These are phyloP conservation scores for Davidsoniella virescens DNA, from an alignment of 2,329 filamentous ascomycete genomes.

Conservation along the genomic window DNA sequence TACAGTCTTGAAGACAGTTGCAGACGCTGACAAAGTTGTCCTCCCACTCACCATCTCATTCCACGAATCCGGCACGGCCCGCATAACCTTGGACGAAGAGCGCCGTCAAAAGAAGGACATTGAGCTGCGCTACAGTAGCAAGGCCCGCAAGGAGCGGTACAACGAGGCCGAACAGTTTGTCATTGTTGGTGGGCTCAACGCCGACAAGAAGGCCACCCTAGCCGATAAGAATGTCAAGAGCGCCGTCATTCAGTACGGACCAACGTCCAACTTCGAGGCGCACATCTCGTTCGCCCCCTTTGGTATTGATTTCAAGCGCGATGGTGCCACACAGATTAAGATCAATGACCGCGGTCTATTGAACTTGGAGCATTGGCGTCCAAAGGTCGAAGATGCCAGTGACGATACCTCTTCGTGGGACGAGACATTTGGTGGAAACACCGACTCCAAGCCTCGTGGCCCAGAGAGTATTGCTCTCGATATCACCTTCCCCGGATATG, in stretches of 20 bases:
- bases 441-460: constrained; percentile 84
- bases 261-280: constrained; percentile 59
- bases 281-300: constrained; percentile 74
- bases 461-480: constrained; percentile 86
- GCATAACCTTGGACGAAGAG: constrained; percentile 83
- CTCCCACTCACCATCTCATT: constrained; percentile 78
- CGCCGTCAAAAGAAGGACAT: constrained; percentile 79
- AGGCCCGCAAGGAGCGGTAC: constrained; percentile 78
- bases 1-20: constrained; percentile 64
- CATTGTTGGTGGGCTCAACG: constrained; percentile 62
- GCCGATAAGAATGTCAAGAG: constrained; percentile 48
- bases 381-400: constrained; percentile 40
- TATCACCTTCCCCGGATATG: constrained; percentile 81
- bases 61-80: constrained; percentile 73
- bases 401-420: constrained; percentile 97
- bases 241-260: constrained; percentile 66
- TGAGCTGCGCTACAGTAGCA: constrained; percentile 68
- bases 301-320: constrained; percentile 68
- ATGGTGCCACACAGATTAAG: constrained; percentile 66
- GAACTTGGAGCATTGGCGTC: constrained; percentile 91
- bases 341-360: constrained; percentile 81
- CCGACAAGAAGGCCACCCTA: constrained; percentile 56
- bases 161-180: constrained; percentile 81
- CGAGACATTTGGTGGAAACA: constrained; percentile 87
- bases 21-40: constrained; percentile 50